Evolutionary conservation across 192 early-diverging fungal species (phyloP), one percentile per base, ranked within the genome.

Genomic region (Mortierella claussenii): DNA sequence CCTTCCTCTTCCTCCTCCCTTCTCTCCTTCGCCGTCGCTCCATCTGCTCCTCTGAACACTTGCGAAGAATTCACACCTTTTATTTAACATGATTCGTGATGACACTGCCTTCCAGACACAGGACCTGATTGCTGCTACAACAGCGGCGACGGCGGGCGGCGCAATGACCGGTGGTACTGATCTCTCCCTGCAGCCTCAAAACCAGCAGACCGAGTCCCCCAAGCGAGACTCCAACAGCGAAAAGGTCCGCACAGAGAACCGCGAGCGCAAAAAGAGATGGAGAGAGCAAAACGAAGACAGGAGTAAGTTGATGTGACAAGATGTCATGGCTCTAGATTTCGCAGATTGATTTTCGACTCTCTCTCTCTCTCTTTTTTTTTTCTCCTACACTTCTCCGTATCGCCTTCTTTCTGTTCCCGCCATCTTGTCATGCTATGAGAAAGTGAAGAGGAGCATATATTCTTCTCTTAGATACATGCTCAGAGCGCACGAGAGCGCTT

Each of bases 181-280:
- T 48, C 54, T 78, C 37, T 54, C 65, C 8, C 27, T 21, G n/a
- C 28, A 60, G 13, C 37, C 37, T 40, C 37, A 40, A 13, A 7
- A 13, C 37, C 7, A 40, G 37, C 13, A 7, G 7, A 13, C 37
- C 5, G 82, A 84, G 26, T 32, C 60, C 4, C 45, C 78, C 27
- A 81, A 81, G 36, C 70, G 65, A 42, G 71, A 80, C 40, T 30
- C 70, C 12, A 60, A 70, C 21, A 81, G 63, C 30, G 71, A 82
- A 65, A 82, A 81, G 55, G 75, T 85, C 48, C 68, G 84, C 30
- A 82, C 67, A 32, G 84, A 85, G 45, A 85, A 85, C 55, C 65
- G 84, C n/a, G 79, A 81, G 34, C 64, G 84, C 42, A 85, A 85
- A 65, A 81, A 82, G 63, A 56, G 84, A 55, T 85, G 84, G 84